Conservation (phyloP, 768 basidiomycete genomes). For the Lentinula detonsa region DNA sequence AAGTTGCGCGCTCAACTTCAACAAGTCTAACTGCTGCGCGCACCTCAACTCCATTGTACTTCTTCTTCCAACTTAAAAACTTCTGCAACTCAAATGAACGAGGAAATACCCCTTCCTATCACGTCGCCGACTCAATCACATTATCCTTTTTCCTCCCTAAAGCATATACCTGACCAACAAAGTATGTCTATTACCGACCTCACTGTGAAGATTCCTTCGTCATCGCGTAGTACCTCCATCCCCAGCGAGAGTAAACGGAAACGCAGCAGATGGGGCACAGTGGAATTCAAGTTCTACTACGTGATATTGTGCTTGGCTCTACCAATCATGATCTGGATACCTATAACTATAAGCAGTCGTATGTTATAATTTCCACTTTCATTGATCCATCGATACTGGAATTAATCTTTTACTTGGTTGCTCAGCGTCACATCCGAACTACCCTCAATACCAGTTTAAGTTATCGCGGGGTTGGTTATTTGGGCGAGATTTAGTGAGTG, state of each 20-base stretch:
- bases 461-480: constrained; percentile 79
- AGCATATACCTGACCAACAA: constrained; percentile 7
- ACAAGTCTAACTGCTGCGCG: not conserved
- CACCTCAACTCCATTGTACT: too few relatives aligned
- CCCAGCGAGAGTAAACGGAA: constrained; percentile 20
- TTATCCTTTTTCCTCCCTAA: not conserved
- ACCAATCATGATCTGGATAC: constrained; percentile 73
- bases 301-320: constrained; percentile 53
- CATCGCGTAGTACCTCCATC: constrained; percentile 19
- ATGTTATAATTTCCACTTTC: constrained; percentile 25
- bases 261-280: constrained; percentile 66
- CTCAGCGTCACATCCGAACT: constrained; percentile 73
- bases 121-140: not conserved
- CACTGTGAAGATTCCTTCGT: constrained; percentile 51
- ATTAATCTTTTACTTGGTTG: constrained; percentile 1
- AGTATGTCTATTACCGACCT: constrained; percentile 32
- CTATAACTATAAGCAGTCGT: constrained; percentile 70
- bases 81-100: not conserved
- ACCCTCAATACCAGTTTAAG: constrained; percentile 45
- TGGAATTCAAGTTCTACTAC: constrained; percentile 79
- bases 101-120: constrained; percentile 1
- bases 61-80: too few relatives aligned
- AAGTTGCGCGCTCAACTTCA: too few relatives aligned
- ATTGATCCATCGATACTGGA: not conserved
- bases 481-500: constrained; percentile 69